Conservation (phyloP, 441 rosid species). For the Cnidoscolus chayamansa region DNA sequence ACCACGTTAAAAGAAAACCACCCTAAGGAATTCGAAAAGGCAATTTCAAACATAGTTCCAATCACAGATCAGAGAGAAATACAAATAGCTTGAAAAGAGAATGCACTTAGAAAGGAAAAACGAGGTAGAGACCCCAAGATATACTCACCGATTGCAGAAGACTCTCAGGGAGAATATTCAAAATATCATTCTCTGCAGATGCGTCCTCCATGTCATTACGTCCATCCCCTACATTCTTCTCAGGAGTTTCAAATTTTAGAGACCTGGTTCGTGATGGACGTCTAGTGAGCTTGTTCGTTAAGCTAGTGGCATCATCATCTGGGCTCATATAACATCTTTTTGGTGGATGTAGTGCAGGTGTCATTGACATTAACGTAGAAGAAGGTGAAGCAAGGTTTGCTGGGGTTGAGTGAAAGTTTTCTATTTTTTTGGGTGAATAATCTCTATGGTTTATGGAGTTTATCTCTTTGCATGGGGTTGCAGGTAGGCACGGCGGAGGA, state of each 20-base stretch:
- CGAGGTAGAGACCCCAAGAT: neutral
- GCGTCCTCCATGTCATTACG: constrained; percentile 25
- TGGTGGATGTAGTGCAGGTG: constrained; percentile 35
- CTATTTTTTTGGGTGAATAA: constrained; percentile 31
- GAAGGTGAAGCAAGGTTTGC: constrained; percentile 52
- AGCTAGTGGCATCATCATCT: constrained; percentile 39
- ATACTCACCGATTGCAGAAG: constrained; percentile 64
- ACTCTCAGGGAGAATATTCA: constrained; percentile 50
- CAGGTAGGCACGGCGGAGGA: constrained; percentile 27
- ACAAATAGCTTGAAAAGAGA: neutral
- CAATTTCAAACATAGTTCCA: neutral
- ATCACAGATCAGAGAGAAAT: neutral
- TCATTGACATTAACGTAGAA: constrained; percentile 38
- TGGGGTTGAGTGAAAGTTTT: constrained; percentile 47
- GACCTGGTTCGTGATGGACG: constrained; percentile 57
- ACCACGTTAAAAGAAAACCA: too few relatives aligned
- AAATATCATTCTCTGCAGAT: constrained; percentile 44
- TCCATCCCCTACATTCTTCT: constrained; percentile 31
- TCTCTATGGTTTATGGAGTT: constrained; percentile 18
- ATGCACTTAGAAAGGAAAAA: neutral
- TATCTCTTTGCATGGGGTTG: constrained; percentile 43
- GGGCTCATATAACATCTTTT: constrained; percentile 58
- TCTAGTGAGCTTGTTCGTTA: constrained; percentile 53
- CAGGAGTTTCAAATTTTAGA: constrained; percentile 54
- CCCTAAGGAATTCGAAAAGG: too few relatives aligned